Conservation (phyloP, 345 rosid genomes). For the Trapa incisa region DNA sequence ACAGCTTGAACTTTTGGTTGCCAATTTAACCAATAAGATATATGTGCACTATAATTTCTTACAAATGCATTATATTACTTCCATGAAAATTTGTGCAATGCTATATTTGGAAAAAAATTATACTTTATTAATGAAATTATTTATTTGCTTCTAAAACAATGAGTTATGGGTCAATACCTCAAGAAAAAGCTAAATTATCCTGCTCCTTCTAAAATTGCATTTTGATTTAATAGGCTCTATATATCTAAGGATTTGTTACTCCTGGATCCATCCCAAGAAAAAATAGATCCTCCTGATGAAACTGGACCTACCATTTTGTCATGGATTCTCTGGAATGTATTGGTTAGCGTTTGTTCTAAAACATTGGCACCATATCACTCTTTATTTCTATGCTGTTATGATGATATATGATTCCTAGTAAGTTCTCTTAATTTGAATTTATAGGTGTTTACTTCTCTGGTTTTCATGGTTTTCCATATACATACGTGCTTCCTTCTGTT, state of each 20-base stretch:
- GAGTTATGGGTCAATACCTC: neutral
- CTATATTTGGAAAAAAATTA: too few species aligned
- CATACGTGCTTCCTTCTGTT: constrained; percentile 56
- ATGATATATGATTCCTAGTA: constrained; percentile 19
- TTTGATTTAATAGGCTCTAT: neutral
- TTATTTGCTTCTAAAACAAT: neutral
- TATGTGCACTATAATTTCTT: neutral
- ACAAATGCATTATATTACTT: neutral
- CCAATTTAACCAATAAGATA: neutral
- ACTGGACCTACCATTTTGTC: neutral
- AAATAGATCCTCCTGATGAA: neutral
- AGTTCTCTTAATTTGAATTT: constrained; percentile 40
- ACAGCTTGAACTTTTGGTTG: neutral
- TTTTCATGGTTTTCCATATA: constrained; percentile 62
- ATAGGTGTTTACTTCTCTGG: constrained; percentile 58
- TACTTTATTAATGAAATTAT: too few species aligned
- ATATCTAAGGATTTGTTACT: neutral
- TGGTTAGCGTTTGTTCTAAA: neutral
- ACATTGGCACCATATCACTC: neutral
- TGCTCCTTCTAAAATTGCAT: neutral
- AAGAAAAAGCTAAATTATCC: neutral
- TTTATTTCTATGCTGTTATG: neutral
- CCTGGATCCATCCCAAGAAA: too few species aligned
- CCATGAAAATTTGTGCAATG: too few species aligned
- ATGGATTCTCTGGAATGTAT: neutral